Base-by-base conservation (phyloP, 805 yeast genomes). In the Metschnikowia amazonensis region DNA sequence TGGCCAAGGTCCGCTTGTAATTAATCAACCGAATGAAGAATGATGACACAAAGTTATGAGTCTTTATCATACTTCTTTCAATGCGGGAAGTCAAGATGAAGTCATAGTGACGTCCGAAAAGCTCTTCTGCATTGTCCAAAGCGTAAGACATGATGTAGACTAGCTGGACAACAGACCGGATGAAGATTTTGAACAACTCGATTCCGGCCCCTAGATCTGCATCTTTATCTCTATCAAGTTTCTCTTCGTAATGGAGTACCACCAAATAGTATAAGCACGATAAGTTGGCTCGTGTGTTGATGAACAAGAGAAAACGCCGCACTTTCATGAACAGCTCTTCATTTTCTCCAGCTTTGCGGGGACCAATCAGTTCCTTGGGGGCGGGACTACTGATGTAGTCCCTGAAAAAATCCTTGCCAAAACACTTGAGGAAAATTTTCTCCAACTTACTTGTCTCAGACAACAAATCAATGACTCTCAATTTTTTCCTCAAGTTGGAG, bases 141-240 rank as follows among this genome's bases (percentile, higher is more conserved):
- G 65, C 74, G 53, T 66, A 70, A 5, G 72, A 63, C 68, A 70
- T 70, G 38, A 71, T 68, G 53, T 67, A 71, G 13, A 69, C 68
- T 46, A 70, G 59, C 49, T 70, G 75, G 5, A 70, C 65, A 42
- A 69, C 74, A 46, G 69, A 62, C 33, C 67, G 66, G 36, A 66
- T 61, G 49, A 68, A 69, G 27, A 70, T 67, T 48, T 70, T 70
- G 52, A 69, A 71, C 6, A 71, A 55, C 48, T 70, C 76, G 8
- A 68, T 63, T 1, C 74, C 75, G 0, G 75, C 69, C 8, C 47
- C 50, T 58, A 67, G 65, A 5, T 70, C 62, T 4, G 65, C 61
- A 0, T 57, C 52, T 25, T 60, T 52, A 11, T 62, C 56, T 29
- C 60, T 54, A 34, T 60, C 60, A 30, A 61, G 59, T 39, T 62